Conservation (phyloP, 768 basidiomycete species). For the Calvatia gigantea region DNA sequence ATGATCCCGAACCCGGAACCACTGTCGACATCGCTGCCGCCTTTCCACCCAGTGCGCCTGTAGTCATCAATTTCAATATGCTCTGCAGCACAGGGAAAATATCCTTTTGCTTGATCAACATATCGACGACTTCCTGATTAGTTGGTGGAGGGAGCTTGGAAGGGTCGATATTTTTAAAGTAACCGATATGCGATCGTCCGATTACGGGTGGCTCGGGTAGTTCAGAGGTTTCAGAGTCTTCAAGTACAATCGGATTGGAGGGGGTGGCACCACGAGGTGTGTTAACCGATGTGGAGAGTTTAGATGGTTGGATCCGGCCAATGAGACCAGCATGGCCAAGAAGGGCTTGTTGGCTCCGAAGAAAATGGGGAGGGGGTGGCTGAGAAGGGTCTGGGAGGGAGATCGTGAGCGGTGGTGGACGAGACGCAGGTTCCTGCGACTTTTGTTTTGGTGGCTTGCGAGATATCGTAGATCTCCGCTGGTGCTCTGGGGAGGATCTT, state of each 20-base stretch:
- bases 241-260: conserved; percentile 67
- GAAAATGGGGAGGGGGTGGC: conserved; percentile 62
- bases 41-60: conserved; percentile 19
- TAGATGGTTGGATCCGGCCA: conserved; percentile 58
- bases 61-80: conserved; percentile 53
- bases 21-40: background rate
- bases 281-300: conserved; percentile 37
- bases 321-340: conserved; percentile 73
- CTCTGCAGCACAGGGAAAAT: conserved; percentile 63
- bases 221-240: conserved; percentile 46
- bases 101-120: conserved; percentile 61
- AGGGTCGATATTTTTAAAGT: conserved; percentile 32
- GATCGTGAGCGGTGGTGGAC: conserved; percentile 53
- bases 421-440: conserved; percentile 38
- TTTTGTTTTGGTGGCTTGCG: conserved; percentile 34
- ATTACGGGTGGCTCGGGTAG: conserved; percentile 20
- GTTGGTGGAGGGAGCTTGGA: conserved; percentile 44
- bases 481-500: conserved; percentile 18
- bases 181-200: conserved; percentile 1
- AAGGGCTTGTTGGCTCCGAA: conserved; percentile 70
- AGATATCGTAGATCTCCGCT: conserved; percentile 15
- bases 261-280: conserved; percentile 46
- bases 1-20: background rate
- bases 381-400: conserved; percentile 57
- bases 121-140: conserved; percentile 55